Base-by-base conservation (phyloP, 139 green algal genomes). In the Chlorella sp. region DNA sequence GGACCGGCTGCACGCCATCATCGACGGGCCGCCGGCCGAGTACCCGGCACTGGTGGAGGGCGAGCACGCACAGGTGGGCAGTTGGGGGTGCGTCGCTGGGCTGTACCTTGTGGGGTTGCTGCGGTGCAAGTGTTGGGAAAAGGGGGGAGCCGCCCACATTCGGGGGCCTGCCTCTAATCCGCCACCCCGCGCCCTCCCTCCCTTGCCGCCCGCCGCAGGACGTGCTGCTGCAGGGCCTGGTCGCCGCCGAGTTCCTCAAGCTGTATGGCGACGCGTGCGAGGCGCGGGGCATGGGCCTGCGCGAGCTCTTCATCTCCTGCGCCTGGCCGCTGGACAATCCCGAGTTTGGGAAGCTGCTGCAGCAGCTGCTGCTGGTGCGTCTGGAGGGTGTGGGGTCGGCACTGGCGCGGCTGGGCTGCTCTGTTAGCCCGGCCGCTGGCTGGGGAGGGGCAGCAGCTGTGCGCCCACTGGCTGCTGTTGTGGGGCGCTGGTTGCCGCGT, bases 221-320 rank as follows among this genome's bases (percentile, higher is more conserved):
- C 20, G 38, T 73, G 7, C 82, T 91, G 41, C 64, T 46, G 36
- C 84, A 92, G 60, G 86, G 86, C 46, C 69, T 89, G 36, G 69
- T 82, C 19, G 77, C 90, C 3, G 85, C 89, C 24, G 90, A 93
- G 64, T 93, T 93, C 60, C 64, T 93, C 30, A 36, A 54, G 30
- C 65, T 89, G 28, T 93, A 91, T 65, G 89, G 87, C 24, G 79
- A 56, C 36, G 48, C 86, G 0, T 92, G 87, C 79, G 87, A 90
- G 46, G 77, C 79, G 26, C 38, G 65, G 9, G 44, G 64, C 30
- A 68, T 89, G 56, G 76, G 56, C 36, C 32, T 56, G 56, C 84
- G 84, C 64, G 85, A 89, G 34, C 58, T 93, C 68, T 69, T 84
- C 46, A 38, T 79, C 26, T 82, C 87, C 3, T 58, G 70, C 11